Evolutionary conservation across 2,329 filamentous ascomycete species (phyloP).

Genomic region (Alternaria solani): DNA sequence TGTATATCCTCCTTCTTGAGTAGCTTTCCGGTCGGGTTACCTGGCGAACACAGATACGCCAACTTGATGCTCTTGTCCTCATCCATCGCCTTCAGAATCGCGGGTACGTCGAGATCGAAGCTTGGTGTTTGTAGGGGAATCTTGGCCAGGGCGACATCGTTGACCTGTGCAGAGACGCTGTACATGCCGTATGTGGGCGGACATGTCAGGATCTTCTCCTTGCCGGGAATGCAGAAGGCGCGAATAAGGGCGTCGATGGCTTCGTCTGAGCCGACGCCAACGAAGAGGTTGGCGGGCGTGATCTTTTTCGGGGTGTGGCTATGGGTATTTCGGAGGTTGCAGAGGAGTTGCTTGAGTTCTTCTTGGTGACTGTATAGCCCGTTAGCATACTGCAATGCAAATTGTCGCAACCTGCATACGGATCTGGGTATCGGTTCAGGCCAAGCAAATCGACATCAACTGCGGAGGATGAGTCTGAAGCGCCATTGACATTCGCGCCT

Average conservation of each 20-base stretch:
- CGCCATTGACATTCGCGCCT: conserved; percentile 52
- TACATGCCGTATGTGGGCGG: conserved; percentile 99
- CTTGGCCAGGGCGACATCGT: conserved; percentile 85
- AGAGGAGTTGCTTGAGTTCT: conserved; percentile 85
- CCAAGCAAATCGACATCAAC: conserved; percentile 78
- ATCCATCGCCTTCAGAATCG: conserved; percentile 72
- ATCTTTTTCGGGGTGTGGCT: conserved; percentile 77
- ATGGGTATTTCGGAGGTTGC: conserved; percentile 85
- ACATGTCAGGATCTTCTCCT: conserved; percentile 91
- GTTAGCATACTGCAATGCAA: conserved; percentile 3
- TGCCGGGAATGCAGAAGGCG: conserved; percentile 87
- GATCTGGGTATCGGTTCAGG: conserved; percentile 94
- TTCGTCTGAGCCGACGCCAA: conserved; percentile 95
- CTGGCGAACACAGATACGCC: conserved; percentile 91
- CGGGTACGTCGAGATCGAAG: conserved; percentile 75
- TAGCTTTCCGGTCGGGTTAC: conserved; percentile 87
- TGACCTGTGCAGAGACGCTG: conserved; percentile 89
- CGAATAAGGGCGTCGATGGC: conserved; percentile 93
- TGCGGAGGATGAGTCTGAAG: conserved; percentile 50
- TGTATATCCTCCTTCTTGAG: conserved; percentile 78
- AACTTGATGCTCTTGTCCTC: conserved; percentile 77
- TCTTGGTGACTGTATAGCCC: conserved; percentile 71
- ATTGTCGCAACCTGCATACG: conserved; percentile 54
- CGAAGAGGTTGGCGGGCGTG: conserved; percentile 84
- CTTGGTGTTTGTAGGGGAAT: conserved; percentile 79